Evolutionary conservation across 2,329 filamentous ascomycete species (phyloP).

Genomic region (Tolypocladium paradoxum): DNA sequence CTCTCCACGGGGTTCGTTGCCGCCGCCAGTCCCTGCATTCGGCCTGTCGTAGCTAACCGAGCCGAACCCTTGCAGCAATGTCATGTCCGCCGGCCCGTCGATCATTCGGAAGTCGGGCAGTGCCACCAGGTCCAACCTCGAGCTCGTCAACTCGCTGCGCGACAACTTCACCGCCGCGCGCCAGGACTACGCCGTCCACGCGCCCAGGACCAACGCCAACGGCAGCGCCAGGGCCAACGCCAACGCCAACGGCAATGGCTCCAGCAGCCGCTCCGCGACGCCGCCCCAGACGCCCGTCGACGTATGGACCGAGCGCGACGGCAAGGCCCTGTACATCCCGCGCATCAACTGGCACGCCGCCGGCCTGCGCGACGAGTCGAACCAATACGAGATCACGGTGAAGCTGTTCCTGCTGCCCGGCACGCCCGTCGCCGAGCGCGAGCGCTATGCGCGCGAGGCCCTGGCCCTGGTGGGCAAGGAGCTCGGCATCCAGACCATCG

Average conservation of each 20-base stretch:
- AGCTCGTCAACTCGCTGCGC: conserved; percentile 80
- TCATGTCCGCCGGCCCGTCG: conserved; percentile 73
- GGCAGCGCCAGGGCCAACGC: conserved; percentile 20
- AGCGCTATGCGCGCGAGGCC: conserved; percentile 64
- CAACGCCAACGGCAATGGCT: conserved; percentile 19
- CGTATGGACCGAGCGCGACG: conserved; percentile 59
- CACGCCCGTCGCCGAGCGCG: conserved; percentile 52
- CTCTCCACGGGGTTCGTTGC: conserved; percentile 70
- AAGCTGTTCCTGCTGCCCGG: conserved; percentile 88
- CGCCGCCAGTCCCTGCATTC: conserved; percentile 2
- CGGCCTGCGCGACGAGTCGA: conserved; percentile 68
- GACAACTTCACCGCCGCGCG: conserved; percentile 71
- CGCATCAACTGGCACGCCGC: conserved; percentile 61
- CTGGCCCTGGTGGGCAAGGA: conserved; percentile 72
- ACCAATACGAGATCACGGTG: conserved; percentile 86
- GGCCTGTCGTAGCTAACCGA: background rate
- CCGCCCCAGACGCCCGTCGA: conserved; percentile 18
- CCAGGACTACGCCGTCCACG: conserved; percentile 39
- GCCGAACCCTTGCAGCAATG: conserved; percentile 44
- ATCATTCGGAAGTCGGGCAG: conserved; percentile 70
- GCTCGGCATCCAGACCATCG: conserved; percentile 62
- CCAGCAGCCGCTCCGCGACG: conserved; percentile 14
- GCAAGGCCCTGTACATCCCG: conserved; percentile 61
- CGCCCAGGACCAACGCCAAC: conserved; percentile 20
- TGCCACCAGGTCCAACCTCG: conserved; percentile 74